phyloP scores from a whole-genome alignment of 1,284 basidiomycete genomes.

The Microbotryum scabiosae region DNA sequence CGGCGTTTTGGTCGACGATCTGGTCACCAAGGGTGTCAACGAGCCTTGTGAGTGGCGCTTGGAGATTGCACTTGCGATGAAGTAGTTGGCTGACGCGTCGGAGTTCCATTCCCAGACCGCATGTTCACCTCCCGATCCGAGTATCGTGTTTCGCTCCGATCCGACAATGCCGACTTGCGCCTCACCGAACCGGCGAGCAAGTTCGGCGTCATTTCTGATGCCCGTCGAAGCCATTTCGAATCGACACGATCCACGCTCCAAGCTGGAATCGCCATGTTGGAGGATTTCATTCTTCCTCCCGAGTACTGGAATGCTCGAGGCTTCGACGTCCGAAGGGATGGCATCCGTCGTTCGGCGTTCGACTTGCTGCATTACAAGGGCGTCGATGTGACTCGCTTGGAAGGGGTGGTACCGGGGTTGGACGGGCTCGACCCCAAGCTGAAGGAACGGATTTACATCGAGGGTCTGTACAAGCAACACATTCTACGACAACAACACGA shows the following conservation, averaged over 20 bases:
- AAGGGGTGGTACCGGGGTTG: conserved; percentile 52
- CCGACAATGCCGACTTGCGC: conserved; percentile 77
- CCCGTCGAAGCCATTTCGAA: conserved; percentile 54
- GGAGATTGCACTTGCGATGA: background rate
- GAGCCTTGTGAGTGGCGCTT: conserved; percentile 53
- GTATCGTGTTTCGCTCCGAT: conserved; percentile 73
- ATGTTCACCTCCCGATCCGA: conserved; percentile 90
- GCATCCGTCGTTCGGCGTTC: conserved; percentile 51
- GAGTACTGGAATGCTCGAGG: conserved; percentile 38
- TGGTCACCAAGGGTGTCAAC: conserved; percentile 75
- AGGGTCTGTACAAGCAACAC: conserved; percentile 48
- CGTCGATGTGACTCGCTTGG: conserved; percentile 48
- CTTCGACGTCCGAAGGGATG: conserved; percentile 37
- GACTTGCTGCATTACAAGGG: conserved; percentile 62
- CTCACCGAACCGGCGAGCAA: conserved; percentile 59
- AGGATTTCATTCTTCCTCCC: conserved; percentile 37
- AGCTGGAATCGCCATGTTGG: conserved; percentile 49
- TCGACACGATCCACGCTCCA: conserved; percentile 49
- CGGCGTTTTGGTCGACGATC: conserved; percentile 84
- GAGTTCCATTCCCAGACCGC: conserved; percentile 51
- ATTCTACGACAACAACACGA: conserved; percentile 52
- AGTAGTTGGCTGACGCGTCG: too few species aligned
- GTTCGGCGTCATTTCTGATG: conserved; percentile 55
- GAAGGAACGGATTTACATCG: conserved; percentile 57
- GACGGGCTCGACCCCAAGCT: conserved; percentile 48